These are phyloP conservation scores for Grigorovia yakushimaensis DNA, from an alignment of 805 yeast genomes.

Conservation along the genomic window DNA sequence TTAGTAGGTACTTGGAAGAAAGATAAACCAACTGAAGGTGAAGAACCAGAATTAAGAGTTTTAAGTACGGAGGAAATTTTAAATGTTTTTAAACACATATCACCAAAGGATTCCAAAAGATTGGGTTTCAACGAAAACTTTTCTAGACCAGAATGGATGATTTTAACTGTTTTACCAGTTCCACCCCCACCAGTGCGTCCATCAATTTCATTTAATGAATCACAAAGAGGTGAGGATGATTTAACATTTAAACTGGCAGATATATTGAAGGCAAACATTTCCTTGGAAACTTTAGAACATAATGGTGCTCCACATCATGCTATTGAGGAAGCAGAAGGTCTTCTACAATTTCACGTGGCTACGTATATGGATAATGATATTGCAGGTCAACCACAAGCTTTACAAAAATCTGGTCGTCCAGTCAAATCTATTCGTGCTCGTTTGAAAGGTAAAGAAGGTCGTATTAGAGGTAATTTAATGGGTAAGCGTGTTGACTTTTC, in stretches of 20 bases:
- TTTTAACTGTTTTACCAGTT: constrained; percentile 96
- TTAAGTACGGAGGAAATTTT: constrained; percentile 85
- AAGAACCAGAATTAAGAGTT: constrained; percentile 88
- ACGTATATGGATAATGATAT: constrained; percentile 96
- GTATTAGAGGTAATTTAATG: constrained; percentile 94
- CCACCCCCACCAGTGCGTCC: constrained; percentile 99
- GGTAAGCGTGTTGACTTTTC: constrained; percentile 99
- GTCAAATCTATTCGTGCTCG: constrained; percentile 96
- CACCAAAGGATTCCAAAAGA: constrained; percentile 83
- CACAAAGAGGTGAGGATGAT: constrained; percentile 92
- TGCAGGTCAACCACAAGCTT: constrained; percentile 47
- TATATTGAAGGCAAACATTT: constrained; percentile 98
- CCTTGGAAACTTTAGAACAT: constrained; percentile 93
- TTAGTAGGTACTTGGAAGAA: constrained; percentile 98
- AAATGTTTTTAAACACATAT: constrained; percentile 75
- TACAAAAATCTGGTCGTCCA: constrained; percentile 93
- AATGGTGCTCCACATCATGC: constrained; percentile 99
- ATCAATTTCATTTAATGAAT: constrained; percentile 84
- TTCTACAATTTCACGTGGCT: constrained; percentile 87
- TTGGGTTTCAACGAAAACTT: constrained; percentile 83
- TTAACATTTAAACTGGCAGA: constrained; percentile 91
- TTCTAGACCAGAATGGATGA: constrained; percentile 91
- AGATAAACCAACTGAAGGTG: constrained; percentile 57
- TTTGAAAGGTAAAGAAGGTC: constrained; percentile 95
- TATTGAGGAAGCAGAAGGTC: constrained; percentile 97